These are phyloP conservation scores for Mychonastes homosphaera DNA, from an alignment of 139 green algal genomes.

Conservation along the genomic window DNA sequence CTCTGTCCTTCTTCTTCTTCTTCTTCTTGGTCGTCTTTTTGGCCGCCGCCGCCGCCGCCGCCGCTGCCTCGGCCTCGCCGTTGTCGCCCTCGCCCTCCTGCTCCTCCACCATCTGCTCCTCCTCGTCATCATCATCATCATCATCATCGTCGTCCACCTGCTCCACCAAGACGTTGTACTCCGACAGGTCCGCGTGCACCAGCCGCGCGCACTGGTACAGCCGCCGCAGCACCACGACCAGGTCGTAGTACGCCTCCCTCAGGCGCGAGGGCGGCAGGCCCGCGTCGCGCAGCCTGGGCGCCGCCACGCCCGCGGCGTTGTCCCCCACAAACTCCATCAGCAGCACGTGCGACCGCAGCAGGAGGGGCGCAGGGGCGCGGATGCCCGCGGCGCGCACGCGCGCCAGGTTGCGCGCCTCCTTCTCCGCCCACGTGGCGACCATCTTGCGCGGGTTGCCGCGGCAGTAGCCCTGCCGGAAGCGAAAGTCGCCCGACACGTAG, in stretches of 20 bases:
- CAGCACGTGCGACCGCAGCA: slow-evolving; percentile 87
- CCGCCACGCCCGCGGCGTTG: slow-evolving; percentile 71
- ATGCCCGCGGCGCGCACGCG: slow-evolving; percentile 57
- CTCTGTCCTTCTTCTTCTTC: background rate
- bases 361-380: slow-evolving; percentile 59
- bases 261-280: slow-evolving; percentile 50
- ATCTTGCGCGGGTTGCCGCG: slow-evolving; percentile 96
- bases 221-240: slow-evolving; percentile 58
- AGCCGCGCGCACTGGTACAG: slow-evolving; percentile 86
- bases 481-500: slow-evolving; percentile 93
- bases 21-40: too few relatives aligned
- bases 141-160: too few relatives aligned
- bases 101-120: too few relatives aligned
- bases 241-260: slow-evolving; percentile 54
- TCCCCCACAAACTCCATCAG: slow-evolving; percentile 87
- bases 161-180: slow-evolving; percentile 93
- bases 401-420: slow-evolving; percentile 95
- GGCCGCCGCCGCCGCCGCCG: too few relatives aligned
- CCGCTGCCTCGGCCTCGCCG: too few relatives aligned
- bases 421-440: slow-evolving; percentile 94
- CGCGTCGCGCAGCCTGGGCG: slow-evolving; percentile 75
- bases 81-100: too few relatives aligned
- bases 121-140: too few relatives aligned
- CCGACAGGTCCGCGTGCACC: slow-evolving; percentile 92
- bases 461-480: slow-evolving; percentile 88